Base-by-base conservation (phyloP, 2,329 filamentous ascomycete genomes). In the Diaporthe vexans region DNA sequence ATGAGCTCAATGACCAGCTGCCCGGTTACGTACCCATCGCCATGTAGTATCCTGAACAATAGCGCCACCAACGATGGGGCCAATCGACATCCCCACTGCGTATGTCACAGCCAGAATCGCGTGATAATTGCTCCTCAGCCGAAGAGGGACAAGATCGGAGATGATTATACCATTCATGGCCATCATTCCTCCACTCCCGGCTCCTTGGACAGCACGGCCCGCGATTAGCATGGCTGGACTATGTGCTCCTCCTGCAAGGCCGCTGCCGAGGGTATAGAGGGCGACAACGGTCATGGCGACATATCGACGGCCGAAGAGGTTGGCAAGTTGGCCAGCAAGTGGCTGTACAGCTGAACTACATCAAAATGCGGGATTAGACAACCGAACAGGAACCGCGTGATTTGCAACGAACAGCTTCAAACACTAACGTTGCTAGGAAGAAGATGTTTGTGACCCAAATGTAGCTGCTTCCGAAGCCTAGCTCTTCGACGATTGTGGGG, bases 181-280 rank as follows among this genome's bases (percentile, higher is more conserved):
- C 48, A 11, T 43, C 26, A 70, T 57, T 3, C 67, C 67, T 19
- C 48, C 67, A 15, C 67, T 51, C 0, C 67, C 67, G 4, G 57
- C 17, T 1, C 88, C 87, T 72, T 89, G 86, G 3, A 89, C 46
- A 6, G 13, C 26, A 11, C 69, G 73, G 11, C 76, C 78, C 19
- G 81, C 81, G 15, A 90, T 86, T 11, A 90, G 78, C 72, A 85
- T 81, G 0, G 75, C 76, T 1, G 80, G 81, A 10, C 75, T 82
- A 0, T 77, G 80, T 0, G 86, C 83, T 1, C 80, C 82, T 0
- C 85, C 86, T 40, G 79, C 81, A 8, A 89, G 80, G 0, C 81
- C 84, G 74, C 85, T 86, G 0, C 87, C 87, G 3, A 88, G 74
- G 1, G 80, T 80, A 75, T 88, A 88, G 1, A 89, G 75, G 21